Conservation (phyloP, 176 grass and related monocot genomes). For the Oryza nivara region DNA sequence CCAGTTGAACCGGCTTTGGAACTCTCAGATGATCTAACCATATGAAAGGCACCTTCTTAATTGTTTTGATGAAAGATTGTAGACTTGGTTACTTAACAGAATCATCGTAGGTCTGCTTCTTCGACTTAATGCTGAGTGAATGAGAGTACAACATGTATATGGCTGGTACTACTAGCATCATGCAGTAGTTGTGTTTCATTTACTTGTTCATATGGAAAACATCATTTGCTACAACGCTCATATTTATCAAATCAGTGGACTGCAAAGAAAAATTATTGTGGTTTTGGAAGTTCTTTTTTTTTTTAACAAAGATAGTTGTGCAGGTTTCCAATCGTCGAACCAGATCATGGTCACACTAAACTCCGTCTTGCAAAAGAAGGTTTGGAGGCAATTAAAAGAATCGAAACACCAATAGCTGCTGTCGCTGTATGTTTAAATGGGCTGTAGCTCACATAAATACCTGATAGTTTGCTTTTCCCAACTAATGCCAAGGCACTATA, state of each 20-base stretch:
- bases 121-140: not conserved
- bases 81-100: not conserved
- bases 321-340: slow-evolving; percentile 95
- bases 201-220: not conserved
- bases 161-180: not conserved
- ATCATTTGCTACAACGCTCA: not conserved
- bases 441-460: not conserved
- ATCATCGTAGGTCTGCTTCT: not conserved
- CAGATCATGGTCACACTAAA: slow-evolving; percentile 84
- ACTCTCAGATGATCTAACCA: not conserved
- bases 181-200: not conserved
- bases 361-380: slow-evolving; percentile 74
- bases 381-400: slow-evolving; percentile 82
- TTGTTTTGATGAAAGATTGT: not conserved
- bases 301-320: slow-evolving; percentile 24
- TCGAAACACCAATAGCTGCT: slow-evolving; percentile 75
- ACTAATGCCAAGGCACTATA: not conserved
- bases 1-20: not conserved
- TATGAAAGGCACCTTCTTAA: not conserved
- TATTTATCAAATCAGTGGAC: not conserved
- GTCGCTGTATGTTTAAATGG: slow-evolving; percentile 58
- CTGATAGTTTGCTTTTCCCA: not conserved
- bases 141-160: not conserved
- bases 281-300: not conserved
- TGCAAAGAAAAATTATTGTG: not conserved